phyloP scores from a whole-genome alignment of 306 rosid species.

The Cicer chorassanicum region DNA sequence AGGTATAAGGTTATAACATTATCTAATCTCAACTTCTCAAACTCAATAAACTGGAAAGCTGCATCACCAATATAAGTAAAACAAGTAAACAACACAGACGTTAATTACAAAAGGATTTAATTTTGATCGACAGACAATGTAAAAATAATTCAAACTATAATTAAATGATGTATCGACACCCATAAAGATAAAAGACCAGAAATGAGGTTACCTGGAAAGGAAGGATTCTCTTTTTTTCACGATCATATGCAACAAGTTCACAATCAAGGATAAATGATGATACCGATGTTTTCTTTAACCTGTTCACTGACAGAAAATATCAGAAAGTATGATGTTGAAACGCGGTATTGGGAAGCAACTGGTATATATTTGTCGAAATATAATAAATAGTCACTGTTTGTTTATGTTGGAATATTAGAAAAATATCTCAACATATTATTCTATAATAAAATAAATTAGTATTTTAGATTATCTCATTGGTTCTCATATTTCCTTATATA shows the following conservation, averaged over 20 bases:
- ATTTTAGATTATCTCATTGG: conserved; percentile 4
- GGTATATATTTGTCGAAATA: conserved; percentile 23
- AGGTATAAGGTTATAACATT: conserved; percentile 44
- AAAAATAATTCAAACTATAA: not conserved
- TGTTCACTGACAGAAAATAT: conserved; percentile 55
- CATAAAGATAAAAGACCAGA: conserved; percentile 5
- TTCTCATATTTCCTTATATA: not conserved
- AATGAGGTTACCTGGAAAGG: conserved; percentile 80
- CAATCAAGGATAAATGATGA: conserved; percentile 90
- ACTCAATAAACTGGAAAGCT: conserved; percentile 18
- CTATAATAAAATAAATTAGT: not conserved
- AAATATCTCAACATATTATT: not conserved
- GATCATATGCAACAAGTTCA: conserved; percentile 92
- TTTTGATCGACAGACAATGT: not conserved
- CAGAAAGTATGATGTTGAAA: conserved; percentile 40
- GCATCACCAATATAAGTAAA: conserved; percentile 24
- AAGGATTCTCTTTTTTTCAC: conserved; percentile 61
- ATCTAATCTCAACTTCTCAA: conserved; percentile 23
- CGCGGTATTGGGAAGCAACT: conserved; percentile 19
- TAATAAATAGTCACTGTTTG: conserved; percentile 18
- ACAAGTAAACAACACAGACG: not conserved
- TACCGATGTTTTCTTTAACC: conserved; percentile 81
- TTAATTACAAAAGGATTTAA: conserved; percentile 5
- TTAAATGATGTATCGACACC: conserved; percentile 23
- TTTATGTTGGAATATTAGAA: conserved; percentile 1